A percentile compares a stretch with the other conserved stretches of the same genome.
Evolutionary conservation across 2,329 filamentous ascomycete species (phyloP).

Genomic region (Aspergillus calidoustus): DNA sequence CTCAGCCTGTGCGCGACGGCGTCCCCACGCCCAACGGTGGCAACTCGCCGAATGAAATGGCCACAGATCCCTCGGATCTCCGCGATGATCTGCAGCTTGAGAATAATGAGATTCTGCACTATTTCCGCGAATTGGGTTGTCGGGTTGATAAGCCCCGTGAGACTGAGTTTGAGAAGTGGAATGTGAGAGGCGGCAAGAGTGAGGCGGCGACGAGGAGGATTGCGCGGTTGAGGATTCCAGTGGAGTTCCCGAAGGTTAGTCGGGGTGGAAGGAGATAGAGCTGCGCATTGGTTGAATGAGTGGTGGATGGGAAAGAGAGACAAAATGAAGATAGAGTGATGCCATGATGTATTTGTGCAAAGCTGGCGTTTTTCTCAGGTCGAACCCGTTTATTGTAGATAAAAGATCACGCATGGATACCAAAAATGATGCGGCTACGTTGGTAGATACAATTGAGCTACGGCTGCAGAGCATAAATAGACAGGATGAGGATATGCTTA

Average conservation of each 20-base stretch:
- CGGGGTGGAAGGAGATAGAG: slow-evolving; percentile 37
- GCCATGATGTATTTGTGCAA: not conserved
- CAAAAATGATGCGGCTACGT: not conserved
- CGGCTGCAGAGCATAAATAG: not conserved
- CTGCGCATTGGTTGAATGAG: not conserved
- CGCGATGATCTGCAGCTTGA: slow-evolving; percentile 50
- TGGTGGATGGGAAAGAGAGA: not conserved
- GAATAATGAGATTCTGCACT: slow-evolving; percentile 40
- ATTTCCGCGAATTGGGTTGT: slow-evolving; percentile 54
- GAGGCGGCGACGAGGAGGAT: slow-evolving; percentile 59
- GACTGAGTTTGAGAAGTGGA: slow-evolving; percentile 47
- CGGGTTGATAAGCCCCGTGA: slow-evolving; percentile 47
- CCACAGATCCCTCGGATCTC: slow-evolving; percentile 51
- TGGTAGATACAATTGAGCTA: not conserved
- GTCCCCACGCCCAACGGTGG: slow-evolving; percentile 41
- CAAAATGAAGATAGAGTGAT: not conserved
- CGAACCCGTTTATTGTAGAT: not conserved
- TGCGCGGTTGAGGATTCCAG: slow-evolving; percentile 74
- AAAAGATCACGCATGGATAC: not conserved
- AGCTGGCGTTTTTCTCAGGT: not conserved
- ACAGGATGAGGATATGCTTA: not conserved
- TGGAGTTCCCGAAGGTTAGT: slow-evolving; percentile 76
- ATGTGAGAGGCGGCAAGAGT: slow-evolving; percentile 60
- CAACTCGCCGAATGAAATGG: slow-evolving; percentile 43
- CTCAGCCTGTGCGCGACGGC: slow-evolving; percentile 43